A percentile compares a stretch with the other conserved stretches of the same genome.
Evolutionary conservation across 2,329 filamentous ascomycete species (phyloP).

Genomic region (Orbilia brochopaga): DNA sequence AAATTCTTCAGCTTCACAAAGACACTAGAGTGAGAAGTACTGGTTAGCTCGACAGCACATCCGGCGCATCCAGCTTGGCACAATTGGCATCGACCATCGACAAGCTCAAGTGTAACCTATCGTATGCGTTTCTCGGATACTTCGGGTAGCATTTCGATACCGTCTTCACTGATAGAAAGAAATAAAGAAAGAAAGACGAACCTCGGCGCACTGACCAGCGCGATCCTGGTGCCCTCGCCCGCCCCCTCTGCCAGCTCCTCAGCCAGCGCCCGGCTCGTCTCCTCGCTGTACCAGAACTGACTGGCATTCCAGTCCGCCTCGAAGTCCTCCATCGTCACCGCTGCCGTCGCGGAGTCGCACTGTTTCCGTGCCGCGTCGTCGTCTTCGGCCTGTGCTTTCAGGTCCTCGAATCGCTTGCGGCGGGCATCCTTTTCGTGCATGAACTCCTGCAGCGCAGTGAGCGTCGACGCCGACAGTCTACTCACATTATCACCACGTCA

Average conservation of each 20-base stretch:
- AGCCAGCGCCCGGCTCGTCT: constrained; percentile 71
- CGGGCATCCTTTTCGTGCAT: constrained; percentile 73
- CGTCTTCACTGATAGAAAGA: neutral
- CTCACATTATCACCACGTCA: no score
- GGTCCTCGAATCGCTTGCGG: constrained; percentile 70
- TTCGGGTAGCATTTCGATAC: no score
- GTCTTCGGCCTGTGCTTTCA: constrained; percentile 69
- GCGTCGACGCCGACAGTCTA: constrained; percentile 68
- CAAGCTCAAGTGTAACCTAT: no score
- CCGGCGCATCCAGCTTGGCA: neutral
- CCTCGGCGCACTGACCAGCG: constrained; percentile 43
- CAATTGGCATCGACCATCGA: no score
- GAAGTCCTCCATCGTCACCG: constrained; percentile 71
- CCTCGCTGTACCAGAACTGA: constrained; percentile 83
- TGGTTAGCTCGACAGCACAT: constrained; percentile 20
- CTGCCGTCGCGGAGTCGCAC: constrained; percentile 28
- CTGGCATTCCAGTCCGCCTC: constrained; percentile 81
- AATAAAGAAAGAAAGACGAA: constrained; percentile 1
- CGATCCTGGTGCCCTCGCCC: constrained; percentile 65
- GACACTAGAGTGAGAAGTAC: constrained; percentile 65
- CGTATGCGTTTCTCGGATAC: no score
- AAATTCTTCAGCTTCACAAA: constrained; percentile 78
- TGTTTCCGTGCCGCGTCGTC: constrained; percentile 58
- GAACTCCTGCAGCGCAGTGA: constrained; percentile 75
- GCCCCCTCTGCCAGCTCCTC: constrained; percentile 69